Base-by-base conservation (phyloP, 2,329 filamentous ascomycete genomes). In the Penicillium olsonii region DNA sequence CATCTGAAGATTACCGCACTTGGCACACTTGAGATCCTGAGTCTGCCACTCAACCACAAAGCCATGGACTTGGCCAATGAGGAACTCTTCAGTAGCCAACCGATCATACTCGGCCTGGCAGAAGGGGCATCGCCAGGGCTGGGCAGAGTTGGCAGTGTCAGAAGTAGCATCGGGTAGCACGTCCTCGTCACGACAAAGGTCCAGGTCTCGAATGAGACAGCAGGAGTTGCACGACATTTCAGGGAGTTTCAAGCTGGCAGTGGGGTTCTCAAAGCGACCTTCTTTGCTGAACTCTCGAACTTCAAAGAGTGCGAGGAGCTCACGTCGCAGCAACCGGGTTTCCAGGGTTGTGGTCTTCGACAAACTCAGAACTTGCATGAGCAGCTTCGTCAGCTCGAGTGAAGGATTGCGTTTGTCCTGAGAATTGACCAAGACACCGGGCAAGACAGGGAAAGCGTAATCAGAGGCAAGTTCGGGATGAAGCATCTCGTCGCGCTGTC, bases 311-410 rank as follows among this genome's bases (percentile, higher is more conserved):
- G 86, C 82, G 0, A 99, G 82, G 0, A 99, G 78, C 52, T 97
- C 92, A 61, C 95, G 95, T 45, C 95, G 85, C 1, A 99, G 79
- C 2, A 95, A 78, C 5, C 94, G 85, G 2, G 90, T 91, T 71
- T 97, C 92, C 40, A 95, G 83, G 0, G 85, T 87, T 61, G 95
- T 94, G 60, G 90, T 90, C 70, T 92, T 94, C 73, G 96, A 94
- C 1, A 99, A 82, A 27, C 84, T 88, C 5, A 99, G 78, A 9
- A 99, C 87, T 68, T 97, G 92, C 84, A 95, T 95, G 37, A 99
- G 81, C 15, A 83, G 84, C 72, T 97, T 99, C 61, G 96, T 90
- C 3, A 99, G 83, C 69, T 97, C 92, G 1, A 99, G 81, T 0
- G 90, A 84, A 0, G 92, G 88, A 62, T 94, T 92, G 50, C 77